Conservation (phyloP, 495 filamentous ascomycete genomes). For the Pseudoneurospora amorphoporcata region DNA sequence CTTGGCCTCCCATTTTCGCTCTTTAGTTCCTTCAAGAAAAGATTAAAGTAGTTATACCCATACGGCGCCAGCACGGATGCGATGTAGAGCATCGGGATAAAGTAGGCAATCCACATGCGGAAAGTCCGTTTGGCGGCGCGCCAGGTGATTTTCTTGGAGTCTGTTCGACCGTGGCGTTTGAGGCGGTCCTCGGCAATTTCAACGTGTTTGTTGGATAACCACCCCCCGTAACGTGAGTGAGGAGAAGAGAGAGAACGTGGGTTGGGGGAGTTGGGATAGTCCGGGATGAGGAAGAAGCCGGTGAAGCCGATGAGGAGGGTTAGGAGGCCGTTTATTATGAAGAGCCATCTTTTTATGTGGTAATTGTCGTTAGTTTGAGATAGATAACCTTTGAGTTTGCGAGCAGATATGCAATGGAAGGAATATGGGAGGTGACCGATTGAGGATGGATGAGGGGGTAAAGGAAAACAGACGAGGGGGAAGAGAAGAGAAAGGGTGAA, state of each 20-base stretch:
- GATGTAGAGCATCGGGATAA: constrained; percentile 27
- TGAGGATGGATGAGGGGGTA: too few relatives aligned
- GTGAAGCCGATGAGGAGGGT: constrained; percentile 36
- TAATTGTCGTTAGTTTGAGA: too few relatives aligned
- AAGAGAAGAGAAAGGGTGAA: neutral
- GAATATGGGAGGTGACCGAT: too few relatives aligned
- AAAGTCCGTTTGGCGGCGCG: constrained; percentile 26
- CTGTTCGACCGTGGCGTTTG: constrained; percentile 22
- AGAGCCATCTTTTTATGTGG: constrained; percentile 35
- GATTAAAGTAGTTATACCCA: constrained; percentile 32
- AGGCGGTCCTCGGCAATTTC: constrained; percentile 21
- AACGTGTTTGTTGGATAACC: constrained; percentile 23
- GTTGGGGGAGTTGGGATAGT: constrained; percentile 33
- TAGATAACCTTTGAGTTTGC: too few relatives aligned
- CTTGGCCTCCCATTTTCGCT: constrained; percentile 20
- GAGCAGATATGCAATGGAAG: too few relatives aligned
- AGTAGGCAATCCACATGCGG: constrained; percentile 25
- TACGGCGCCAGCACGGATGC: constrained; percentile 27
- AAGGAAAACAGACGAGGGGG: neutral
- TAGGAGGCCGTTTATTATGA: constrained; percentile 38
- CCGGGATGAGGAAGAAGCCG: constrained; percentile 41
- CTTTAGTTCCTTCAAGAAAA: constrained; percentile 27
- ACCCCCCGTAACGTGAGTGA: constrained; percentile 14
- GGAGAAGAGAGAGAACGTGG: constrained; percentile 9
- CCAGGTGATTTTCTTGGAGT: constrained; percentile 29